These are phyloP conservation scores for Bipolaris bicolor DNA, from an alignment of 2,329 filamentous ascomycete species.

Conservation along the genomic window DNA sequence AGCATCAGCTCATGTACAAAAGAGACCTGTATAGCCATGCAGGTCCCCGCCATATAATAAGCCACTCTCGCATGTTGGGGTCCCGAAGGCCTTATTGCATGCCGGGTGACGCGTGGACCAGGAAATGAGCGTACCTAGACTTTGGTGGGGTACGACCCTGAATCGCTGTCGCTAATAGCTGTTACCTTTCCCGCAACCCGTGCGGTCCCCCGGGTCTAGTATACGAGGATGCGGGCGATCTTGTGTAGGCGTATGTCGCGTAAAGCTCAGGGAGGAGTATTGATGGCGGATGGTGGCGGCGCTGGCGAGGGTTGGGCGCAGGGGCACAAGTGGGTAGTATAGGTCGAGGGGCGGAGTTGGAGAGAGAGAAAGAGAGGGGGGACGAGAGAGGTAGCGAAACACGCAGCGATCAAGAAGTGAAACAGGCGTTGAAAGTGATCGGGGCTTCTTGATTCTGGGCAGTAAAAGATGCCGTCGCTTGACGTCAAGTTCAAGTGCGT, in stretches of 20 bases:
- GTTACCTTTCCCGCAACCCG: slow-evolving; percentile 22
- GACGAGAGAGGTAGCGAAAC: slow-evolving; percentile 20
- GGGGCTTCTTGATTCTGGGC: slow-evolving; percentile 18
- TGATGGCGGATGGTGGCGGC: slow-evolving; percentile 5
- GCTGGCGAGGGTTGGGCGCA: slow-evolving; percentile 16
- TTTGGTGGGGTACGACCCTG: slow-evolving; percentile 37
- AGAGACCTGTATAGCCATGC: slow-evolving; percentile 18
- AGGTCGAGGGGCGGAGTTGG: not conserved
- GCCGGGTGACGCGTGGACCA: slow-evolving; percentile 33
- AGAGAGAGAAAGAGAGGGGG: slow-evolving; percentile 2
- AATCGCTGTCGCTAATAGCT: slow-evolving; percentile 22
- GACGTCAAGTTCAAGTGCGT: slow-evolving; percentile 23
- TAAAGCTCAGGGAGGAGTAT: not conserved
- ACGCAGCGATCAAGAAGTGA: slow-evolving; percentile 25
- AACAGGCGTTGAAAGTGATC: slow-evolving; percentile 27
- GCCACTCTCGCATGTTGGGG: slow-evolving; percentile 17
- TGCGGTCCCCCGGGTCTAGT: slow-evolving; percentile 19
- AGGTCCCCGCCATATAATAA: slow-evolving; percentile 25
- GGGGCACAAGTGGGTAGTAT: slow-evolving; percentile 16
- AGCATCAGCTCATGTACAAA: slow-evolving; percentile 39
- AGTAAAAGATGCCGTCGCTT: slow-evolving; percentile 21
- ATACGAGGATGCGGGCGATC: slow-evolving; percentile 12
- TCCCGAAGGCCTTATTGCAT: slow-evolving; percentile 29
- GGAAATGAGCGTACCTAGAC: slow-evolving; percentile 28
- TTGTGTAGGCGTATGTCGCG: slow-evolving; percentile 12